Evolutionary conservation across 371 early-diverging fungal species (phyloP).

Genomic region (Mortierella sp.): DNA sequence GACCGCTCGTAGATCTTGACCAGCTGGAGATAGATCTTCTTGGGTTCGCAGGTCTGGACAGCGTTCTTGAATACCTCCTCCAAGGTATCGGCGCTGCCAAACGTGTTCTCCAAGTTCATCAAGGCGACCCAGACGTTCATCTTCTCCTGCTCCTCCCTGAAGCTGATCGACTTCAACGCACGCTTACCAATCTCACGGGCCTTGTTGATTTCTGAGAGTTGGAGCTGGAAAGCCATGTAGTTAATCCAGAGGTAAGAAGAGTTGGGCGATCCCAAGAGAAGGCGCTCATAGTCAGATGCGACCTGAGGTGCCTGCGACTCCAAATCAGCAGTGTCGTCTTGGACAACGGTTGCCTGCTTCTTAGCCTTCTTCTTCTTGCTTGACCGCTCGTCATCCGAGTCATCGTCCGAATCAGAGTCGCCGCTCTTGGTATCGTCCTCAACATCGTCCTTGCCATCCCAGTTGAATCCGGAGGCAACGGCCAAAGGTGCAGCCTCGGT

Average conservation of each 20-base stretch:
- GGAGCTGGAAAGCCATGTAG: slow-evolving; percentile 96
- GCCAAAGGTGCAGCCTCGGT: slow-evolving; percentile 46
- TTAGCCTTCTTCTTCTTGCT: slow-evolving; percentile 65
- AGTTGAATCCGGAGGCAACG: slow-evolving; percentile 68
- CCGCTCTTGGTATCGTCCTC: slow-evolving; percentile 57
- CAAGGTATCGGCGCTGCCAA: slow-evolving; percentile 86
- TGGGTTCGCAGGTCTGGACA: slow-evolving; percentile 84
- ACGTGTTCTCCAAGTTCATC: slow-evolving; percentile 94
- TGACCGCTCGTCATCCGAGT: slow-evolving; percentile 59
- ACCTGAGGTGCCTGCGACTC: slow-evolving; percentile 70
- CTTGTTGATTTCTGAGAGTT: slow-evolving; percentile 90
- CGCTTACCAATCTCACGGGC: slow-evolving; percentile 95
- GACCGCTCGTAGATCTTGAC: slow-evolving; percentile 91
- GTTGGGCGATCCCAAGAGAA: slow-evolving; percentile 94
- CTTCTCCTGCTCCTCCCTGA: slow-evolving; percentile 94
- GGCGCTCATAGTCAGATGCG: slow-evolving; percentile 86
- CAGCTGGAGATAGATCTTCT: slow-evolving; percentile 88
- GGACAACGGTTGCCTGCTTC: slow-evolving; percentile 60
- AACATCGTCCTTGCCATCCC: slow-evolving; percentile 67
- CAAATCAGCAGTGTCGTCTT: slow-evolving; percentile 72
- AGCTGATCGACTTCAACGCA: slow-evolving; percentile 93
- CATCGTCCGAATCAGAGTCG: slow-evolving; percentile 35
- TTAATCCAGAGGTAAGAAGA: slow-evolving; percentile 97
- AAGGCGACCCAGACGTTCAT: slow-evolving; percentile 96
- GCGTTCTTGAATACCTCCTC: slow-evolving; percentile 89